Evolutionary conservation across 2,329 filamentous ascomycete species (phyloP), one percentile per base, ranked within the genome.

Genomic region (Fusarium sp.): DNA sequence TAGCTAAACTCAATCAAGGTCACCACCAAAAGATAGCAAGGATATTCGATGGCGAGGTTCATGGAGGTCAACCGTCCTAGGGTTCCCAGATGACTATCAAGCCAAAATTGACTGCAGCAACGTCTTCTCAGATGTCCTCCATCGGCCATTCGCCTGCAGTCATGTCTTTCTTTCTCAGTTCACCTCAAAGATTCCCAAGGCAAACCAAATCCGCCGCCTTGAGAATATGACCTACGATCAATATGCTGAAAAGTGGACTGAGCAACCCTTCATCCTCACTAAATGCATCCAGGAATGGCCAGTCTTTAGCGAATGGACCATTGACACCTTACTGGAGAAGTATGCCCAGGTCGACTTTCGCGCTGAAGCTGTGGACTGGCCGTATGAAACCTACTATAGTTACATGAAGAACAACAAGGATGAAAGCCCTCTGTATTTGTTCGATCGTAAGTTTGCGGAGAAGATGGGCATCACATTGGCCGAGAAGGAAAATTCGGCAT

Each of bases 281-380:
- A 83, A 89, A 14, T 93, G 92, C 18, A 92, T 98, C 63, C 91
- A 90, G 75, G 78, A 88, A 65, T 98, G 96, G 95, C 92, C 93
- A 2, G 89, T 91, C 2, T 94, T 87, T 79, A 84, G 85, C 39
- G 82, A 86, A 28, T 98, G 95, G 95, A 90, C 87, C 5, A 85
- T 91, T 13, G 85, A 91, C n/a, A 81, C 81, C 12, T 84, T 98
- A 2, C 82, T 91, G 1, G 74, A 83, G n/a, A 82, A 84, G 64
- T 93, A 94, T 77, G 83, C 85, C 1, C 80, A 90, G 51, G 85
- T 91, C 4, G 85, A 87, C 52, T 98, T 98, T 79, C 89, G 93
- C 42, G 95, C 95, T 12, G 96, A 98, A 84, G 92, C 94, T 1
- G 94, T 98, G 7, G 93, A 98, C 80, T 98, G 95, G 95, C 88